These are phyloP conservation scores for Asterochloris sp. DNA, from an alignment of 139 green algal genomes.

Conservation along the genomic window DNA sequence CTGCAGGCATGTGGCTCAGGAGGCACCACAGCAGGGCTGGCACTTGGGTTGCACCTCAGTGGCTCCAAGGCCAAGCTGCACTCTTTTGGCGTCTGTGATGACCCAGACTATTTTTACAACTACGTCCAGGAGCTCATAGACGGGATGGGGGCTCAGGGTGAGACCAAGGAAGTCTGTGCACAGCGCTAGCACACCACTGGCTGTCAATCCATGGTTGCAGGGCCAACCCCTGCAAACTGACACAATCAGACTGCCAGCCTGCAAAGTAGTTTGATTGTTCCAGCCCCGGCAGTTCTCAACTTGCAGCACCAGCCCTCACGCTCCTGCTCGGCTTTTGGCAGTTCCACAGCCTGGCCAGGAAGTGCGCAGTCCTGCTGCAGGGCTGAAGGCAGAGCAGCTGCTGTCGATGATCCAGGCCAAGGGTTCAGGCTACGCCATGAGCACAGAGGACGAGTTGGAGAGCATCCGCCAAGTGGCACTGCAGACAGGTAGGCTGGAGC, in stretches of 20 bases:
- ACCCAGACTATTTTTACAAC: constrained; percentile 80
- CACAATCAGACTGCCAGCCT: not conserved
- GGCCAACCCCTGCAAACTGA: not conserved
- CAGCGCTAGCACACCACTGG: not conserved
- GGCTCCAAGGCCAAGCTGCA: constrained; percentile 47
- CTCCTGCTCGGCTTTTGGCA: too few species aligned
- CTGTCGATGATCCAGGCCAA: constrained; percentile 60
- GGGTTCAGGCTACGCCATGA: constrained; percentile 88
- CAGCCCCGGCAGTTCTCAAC: not conserved
- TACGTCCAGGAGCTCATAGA: constrained; percentile 69
- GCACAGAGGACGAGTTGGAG: constrained; percentile 75
- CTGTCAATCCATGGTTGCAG: not conserved
- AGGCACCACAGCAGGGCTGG: constrained; percentile 84
- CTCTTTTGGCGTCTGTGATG: constrained; percentile 83
- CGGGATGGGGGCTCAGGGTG: constrained; percentile 42
- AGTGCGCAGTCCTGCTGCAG: not conserved
- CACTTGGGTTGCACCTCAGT: constrained; percentile 65
- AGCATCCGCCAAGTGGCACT: constrained; percentile 55
- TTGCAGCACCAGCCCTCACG: not conserved
- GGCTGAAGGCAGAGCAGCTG: constrained; percentile 1
- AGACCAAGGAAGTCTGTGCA: not conserved
- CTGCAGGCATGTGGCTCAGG: constrained; percentile 84
- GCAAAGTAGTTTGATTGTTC: not conserved
- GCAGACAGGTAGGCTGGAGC: constrained; percentile 47
- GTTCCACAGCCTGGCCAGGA: not conserved